Conservation (phyloP, 768 basidiomycete species). For the Suillus hirtellus region DNA sequence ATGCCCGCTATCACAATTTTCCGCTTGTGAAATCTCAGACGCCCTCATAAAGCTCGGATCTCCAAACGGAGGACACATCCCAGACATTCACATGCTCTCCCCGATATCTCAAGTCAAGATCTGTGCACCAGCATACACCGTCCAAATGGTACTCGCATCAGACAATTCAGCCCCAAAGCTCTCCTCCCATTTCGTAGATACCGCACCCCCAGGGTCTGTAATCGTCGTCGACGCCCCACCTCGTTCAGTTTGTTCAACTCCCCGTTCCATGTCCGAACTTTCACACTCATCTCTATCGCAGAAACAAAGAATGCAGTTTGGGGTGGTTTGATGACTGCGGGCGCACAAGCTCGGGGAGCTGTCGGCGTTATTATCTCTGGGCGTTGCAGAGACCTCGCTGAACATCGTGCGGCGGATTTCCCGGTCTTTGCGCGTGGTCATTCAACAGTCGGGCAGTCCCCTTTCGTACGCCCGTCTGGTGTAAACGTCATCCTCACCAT, state of each 20-base stretch:
- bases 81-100: slow-evolving; percentile 64
- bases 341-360: slow-evolving; percentile 70
- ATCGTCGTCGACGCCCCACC: slow-evolving; percentile 76
- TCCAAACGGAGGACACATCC: slow-evolving; percentile 75
- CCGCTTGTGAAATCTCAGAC: slow-evolving; percentile 86
- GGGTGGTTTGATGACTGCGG: slow-evolving; percentile 91
- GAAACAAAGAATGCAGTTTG: slow-evolving; percentile 82
- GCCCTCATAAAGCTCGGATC: slow-evolving; percentile 80
- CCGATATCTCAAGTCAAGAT: slow-evolving; percentile 42
- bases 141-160: slow-evolving; percentile 69
- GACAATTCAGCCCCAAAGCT: slow-evolving; percentile 64
- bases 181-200: slow-evolving; percentile 80
- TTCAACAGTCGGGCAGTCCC: slow-evolving; percentile 83
- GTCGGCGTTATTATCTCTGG: slow-evolving; percentile 82
- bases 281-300: slow-evolving; percentile 24
- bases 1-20: slow-evolving; percentile 39
- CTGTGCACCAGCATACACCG: slow-evolving; percentile 86
- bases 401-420: slow-evolving; percentile 69
- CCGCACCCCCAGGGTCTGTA: slow-evolving; percentile 60
- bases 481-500: slow-evolving; percentile 67
- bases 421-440: slow-evolving; percentile 82
- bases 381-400: slow-evolving; percentile 80
- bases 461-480: slow-evolving; percentile 79
- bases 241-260: slow-evolving; percentile 45
- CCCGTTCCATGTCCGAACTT: slow-evolving; percentile 7